Percentiles rank a stretch among this genome's conserved stretches.
Evolutionary conservation across 345 rosid species (phyloP).

Genomic region (Garcia nutans): DNA sequence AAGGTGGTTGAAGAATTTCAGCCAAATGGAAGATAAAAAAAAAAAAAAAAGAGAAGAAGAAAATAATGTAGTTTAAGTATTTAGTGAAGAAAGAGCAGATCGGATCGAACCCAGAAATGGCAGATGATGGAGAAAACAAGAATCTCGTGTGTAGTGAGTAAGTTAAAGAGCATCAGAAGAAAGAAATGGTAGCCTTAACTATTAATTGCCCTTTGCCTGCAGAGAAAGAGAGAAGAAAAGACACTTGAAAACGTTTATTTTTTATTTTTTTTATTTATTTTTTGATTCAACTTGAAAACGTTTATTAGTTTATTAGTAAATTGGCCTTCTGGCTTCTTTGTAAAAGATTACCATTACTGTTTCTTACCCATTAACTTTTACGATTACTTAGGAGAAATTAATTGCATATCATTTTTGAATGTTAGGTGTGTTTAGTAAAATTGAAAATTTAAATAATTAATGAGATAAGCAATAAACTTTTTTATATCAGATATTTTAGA

Average conservation of each 20-base stretch:
- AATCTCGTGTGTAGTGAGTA: constrained; percentile 22
- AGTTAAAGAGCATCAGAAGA: neutral
- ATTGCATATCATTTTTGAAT: too few species aligned
- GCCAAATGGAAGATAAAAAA: neutral
- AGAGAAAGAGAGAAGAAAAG: constrained; percentile 13
- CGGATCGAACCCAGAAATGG: constrained; percentile 1
- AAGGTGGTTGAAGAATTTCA: neutral
- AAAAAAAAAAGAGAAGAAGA: neutral
- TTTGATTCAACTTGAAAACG: too few species aligned
- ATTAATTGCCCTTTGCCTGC: neutral
- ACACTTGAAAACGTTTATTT: neutral
- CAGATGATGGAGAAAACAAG: constrained; percentile 14
- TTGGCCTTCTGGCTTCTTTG: neutral
- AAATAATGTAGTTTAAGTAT: neutral
- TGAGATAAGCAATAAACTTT: too few species aligned
- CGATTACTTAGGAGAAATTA: too few species aligned
- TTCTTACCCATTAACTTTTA: too few species aligned
- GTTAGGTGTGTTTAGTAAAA: too few species aligned
- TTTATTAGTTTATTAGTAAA: neutral
- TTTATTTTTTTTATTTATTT: too few species aligned
- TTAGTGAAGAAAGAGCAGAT: constrained; percentile 11
- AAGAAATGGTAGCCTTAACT: neutral
- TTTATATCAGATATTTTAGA: too few species aligned
- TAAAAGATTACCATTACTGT: too few species aligned
- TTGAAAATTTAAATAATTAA: too few species aligned